Evolutionary conservation across 257 asterid species (phyloP).

Genomic region (Cordia subcordata): DNA sequence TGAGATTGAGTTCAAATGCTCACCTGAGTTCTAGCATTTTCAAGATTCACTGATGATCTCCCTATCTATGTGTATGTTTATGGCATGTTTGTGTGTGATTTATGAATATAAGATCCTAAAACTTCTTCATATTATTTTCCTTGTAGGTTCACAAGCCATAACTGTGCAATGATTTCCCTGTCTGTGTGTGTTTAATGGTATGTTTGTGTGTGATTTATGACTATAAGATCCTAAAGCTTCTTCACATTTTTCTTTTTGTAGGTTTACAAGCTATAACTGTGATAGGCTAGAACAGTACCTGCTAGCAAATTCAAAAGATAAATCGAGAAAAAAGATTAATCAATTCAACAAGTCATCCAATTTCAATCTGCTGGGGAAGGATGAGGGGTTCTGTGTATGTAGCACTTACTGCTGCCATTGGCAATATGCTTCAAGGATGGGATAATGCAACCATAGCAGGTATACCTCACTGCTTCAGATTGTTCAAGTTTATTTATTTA

Average conservation of each 20-base stretch:
- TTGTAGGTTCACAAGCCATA: not conserved
- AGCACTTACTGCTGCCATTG: conserved; percentile 84
- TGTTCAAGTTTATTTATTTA: not conserved
- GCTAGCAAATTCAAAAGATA: not conserved
- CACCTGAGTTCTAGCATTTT: no score
- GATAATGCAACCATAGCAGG: conserved; percentile 99
- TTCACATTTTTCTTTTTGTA: not conserved
- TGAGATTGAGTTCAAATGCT: no score
- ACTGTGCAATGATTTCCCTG: no score
- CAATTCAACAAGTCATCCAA: not conserved
- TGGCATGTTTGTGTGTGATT: not conserved
- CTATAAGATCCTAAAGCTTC: not conserved
- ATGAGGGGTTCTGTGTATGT: conserved; percentile 87
- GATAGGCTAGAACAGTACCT: not conserved
- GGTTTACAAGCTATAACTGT: no score
- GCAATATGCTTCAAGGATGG: conserved; percentile 96
- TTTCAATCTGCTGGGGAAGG: conserved; percentile 6
- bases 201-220: not conserved
- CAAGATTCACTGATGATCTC: no score
- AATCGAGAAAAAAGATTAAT: not conserved
- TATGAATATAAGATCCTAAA: not conserved
- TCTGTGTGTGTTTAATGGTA: no score
- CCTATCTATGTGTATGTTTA: no score
- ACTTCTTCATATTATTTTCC: no score
- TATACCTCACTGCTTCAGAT: conserved; percentile 6